Evolutionary conservation across 2,329 filamentous ascomycete species (phyloP).

Genomic region (Sporothrix mexicana): DNA sequence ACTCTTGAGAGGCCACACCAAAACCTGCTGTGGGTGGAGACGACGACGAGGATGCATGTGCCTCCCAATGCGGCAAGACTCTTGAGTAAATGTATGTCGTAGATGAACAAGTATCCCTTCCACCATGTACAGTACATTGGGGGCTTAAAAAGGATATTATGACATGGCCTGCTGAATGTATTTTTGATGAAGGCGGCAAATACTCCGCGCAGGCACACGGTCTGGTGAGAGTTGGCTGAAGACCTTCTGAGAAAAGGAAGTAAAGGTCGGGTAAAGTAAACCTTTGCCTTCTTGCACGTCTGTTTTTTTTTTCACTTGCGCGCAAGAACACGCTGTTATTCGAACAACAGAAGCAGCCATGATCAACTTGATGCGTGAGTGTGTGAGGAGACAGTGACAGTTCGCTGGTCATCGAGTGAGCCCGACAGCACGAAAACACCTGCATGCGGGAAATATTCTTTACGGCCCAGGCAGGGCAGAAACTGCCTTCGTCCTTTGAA

Average conservation of each 20-base stretch:
- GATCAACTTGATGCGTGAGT: neutral
- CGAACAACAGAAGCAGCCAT: neutral
- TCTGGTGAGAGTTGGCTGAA: neutral
- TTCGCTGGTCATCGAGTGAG: too few relatives aligned
- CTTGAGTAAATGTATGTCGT: neutral
- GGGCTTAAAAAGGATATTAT: slow-evolving; percentile 16
- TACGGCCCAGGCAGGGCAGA: neutral
- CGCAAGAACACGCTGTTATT: neutral
- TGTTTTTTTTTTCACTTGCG: neutral
- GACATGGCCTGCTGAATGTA: neutral
- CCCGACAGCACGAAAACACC: too few relatives aligned
- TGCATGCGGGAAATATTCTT: neutral
- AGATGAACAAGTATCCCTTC: neutral
- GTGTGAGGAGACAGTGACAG: neutral
- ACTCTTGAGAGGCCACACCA: neutral
- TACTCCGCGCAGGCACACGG: neutral
- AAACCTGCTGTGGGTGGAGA: slow-evolving; percentile 22
- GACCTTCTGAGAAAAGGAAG: neutral
- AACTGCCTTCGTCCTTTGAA: neutral
- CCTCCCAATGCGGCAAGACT: slow-evolving; percentile 20
- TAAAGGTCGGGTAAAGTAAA: neutral
- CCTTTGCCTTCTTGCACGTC: neutral
- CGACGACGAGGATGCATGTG: neutral
- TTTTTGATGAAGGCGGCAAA: slow-evolving; percentile 17
- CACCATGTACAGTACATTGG: neutral